phyloP scores from a whole-genome alignment of 2,329 filamentous ascomycete species.

The Sphaerostilbella broomeana region DNA sequence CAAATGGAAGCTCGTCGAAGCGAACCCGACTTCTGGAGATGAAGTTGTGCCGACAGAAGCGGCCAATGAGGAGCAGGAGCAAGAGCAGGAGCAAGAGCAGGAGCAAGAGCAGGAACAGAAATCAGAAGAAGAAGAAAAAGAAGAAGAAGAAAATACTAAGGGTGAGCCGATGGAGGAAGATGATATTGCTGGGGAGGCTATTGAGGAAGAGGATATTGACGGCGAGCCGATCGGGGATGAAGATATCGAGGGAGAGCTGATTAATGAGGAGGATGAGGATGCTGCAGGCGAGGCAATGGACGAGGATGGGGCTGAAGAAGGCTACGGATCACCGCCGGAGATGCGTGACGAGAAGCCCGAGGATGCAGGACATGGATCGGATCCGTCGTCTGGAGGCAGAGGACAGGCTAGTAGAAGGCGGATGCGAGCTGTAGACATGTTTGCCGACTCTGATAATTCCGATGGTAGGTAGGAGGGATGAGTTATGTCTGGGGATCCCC shows the following conservation, averaged over 20 bases:
- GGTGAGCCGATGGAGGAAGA: slow-evolving; percentile 40
- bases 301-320: slow-evolving; percentile 26
- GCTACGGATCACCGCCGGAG: too few relatives aligned
- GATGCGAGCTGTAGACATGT: slow-evolving; percentile 79
- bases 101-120: too few relatives aligned
- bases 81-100: too few relatives aligned
- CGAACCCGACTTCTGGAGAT: slow-evolving; percentile 12
- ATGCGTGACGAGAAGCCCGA: too few relatives aligned
- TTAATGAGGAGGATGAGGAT: slow-evolving; percentile 38
- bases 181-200: slow-evolving; percentile 41
- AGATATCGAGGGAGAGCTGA: slow-evolving; percentile 32
- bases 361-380: slow-evolving; percentile 11
- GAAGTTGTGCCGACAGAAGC: too few relatives aligned
- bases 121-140: slow-evolving; percentile 39
- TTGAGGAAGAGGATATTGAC: slow-evolving; percentile 29
- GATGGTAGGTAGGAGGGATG: slow-evolving; percentile 3
- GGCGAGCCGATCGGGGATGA: slow-evolving; percentile 39
- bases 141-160: slow-evolving; percentile 34
- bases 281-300: slow-evolving; percentile 18
- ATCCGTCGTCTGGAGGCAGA: slow-evolving; percentile 13
- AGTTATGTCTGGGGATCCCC: too few relatives aligned
- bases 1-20: slow-evolving; percentile 48
- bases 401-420: slow-evolving; percentile 48
- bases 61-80: too few relatives aligned
- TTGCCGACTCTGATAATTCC: slow-evolving; percentile 61